Base-by-base conservation (phyloP, 2,329 filamentous ascomycete genomes). In the Diplodia corticola region DNA sequence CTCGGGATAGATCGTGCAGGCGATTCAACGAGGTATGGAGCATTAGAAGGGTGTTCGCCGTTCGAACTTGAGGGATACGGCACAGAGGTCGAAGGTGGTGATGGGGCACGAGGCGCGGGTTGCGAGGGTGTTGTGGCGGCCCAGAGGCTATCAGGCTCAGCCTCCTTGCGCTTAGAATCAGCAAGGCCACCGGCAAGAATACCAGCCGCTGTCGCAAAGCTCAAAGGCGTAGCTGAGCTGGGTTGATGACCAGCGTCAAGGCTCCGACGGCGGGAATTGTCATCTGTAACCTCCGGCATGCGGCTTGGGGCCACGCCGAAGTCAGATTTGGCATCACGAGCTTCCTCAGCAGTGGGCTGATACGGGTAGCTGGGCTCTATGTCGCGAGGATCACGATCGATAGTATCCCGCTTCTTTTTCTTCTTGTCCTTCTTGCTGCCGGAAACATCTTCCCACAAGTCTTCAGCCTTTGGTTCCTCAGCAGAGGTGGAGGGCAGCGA, bases 321-420 rank as follows among this genome's bases (percentile, higher is more conserved):
- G 12, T 63, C 59, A 2, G 59, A 63, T 30, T 59, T 65, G 24
- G 44, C 63, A 4, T 59, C 63, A 13, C 63, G 63, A 26, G 46
- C 54, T n/a, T 65, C 53, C 5, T 17, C 24, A 33, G 55, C 6
- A 7, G 53, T 13, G 24, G 53, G 22, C 22, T 35, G 48, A 5
- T 54, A 57, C 2, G 49, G 12, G 61, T 24, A 51, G 2, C 15
- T 30, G 30, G 72, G 69, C 50, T 73, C 73, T 26, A 70, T 66
- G 48, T 73, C 74, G 17, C 70, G 67, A 15, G 69, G 69, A 67
- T 80, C 78, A 50, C 74, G 75, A 40, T 79, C 78, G 9, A 73
- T 70, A 70, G 70, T 68, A 53, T 70, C 64, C 71, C 71, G 15
- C 20, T 72, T 72, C 66, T 75, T 77, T 10, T 71, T 72, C 64